Evolutionary conservation across 1,139 yeast species (phyloP).

Genomic region (Taphrina sp.): DNA sequence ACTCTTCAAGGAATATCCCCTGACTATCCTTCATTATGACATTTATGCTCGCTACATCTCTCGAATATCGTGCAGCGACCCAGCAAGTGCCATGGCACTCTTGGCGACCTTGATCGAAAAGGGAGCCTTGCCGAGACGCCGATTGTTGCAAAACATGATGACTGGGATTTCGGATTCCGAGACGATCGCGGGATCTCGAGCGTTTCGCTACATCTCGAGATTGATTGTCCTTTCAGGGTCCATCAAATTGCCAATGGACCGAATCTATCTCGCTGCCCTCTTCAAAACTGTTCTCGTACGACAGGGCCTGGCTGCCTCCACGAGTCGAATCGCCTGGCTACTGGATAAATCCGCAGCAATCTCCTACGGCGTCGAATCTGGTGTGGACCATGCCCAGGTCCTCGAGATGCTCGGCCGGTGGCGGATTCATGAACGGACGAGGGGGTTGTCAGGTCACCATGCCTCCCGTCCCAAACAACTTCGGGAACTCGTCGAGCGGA

Average conservation of each 20-base stretch:
- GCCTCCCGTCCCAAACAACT: neutral
- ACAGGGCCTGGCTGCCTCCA: slow-evolving; percentile 14
- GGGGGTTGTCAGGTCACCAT: neutral
- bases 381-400: neutral
- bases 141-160: slow-evolving; percentile 9
- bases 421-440: slow-evolving; percentile 1
- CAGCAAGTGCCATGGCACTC: slow-evolving; percentile 1
- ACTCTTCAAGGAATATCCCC: neutral
- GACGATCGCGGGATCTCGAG: slow-evolving; percentile 1
- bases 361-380: no score
- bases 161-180: neutral
- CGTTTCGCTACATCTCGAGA: neutral
- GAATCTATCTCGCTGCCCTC: slow-evolving; percentile 1
- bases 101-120: neutral
- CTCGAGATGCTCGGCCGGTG: neutral
- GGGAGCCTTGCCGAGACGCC: neutral
- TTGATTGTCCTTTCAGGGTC: neutral
- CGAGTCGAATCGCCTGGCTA: neutral
- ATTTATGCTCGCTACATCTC: slow-evolving; percentile 20
- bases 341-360: neutral
- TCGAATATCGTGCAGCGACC: neutral
- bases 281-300: slow-evolving; percentile 4
- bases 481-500: neutral
- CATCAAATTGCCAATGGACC: neutral
- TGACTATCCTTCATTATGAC: neutral